Base-by-base conservation (phyloP, 1,284 basidiomycete species). In the Malassezia yamatoensis region DNA sequence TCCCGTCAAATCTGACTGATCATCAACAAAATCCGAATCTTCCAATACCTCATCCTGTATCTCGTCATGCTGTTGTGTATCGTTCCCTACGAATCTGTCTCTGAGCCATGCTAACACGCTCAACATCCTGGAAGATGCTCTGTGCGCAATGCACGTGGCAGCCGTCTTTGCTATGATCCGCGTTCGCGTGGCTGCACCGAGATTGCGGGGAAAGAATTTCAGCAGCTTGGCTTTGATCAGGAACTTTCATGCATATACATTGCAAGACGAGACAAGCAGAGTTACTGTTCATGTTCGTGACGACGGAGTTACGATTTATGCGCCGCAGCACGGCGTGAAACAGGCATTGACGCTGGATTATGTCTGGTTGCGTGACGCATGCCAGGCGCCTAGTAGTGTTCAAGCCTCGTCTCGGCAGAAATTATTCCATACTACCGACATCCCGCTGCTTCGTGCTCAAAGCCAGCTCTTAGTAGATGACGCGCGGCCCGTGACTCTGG, bases 351-450 rank as follows among this genome's bases (percentile, higher is more conserved):
- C 49, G 13, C 60, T 70, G 36, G 68, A 70, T 53, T 63, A 68
- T 37, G 56, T 76, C 36, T 77, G 70, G 67, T 78, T 85, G 5
- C 78, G 82, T 18, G 83, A 85, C 64, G 76, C 80, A 0, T 84
- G 83, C 62, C 77, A 77, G 36, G 82, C 82, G 60, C 67, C 76
- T 8, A 86, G 53, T 7, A 65, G 84, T 57, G 78, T 88, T 5
- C 84, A 90, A 67, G 81, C 84, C 0, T 80, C 81, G n/a, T 87
- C 85, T 0, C 77, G 76, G 10, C 88, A 90, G 75, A 87, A 87
- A 61, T 78, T 89, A 1, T 84, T 85, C 69, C 77, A 81, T 47
- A 83, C 86, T 0, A 86, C 67, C 32, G 76, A 77, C 55, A 62
- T 78, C 10, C 70, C 76, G 5, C 79, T 81, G 66, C 21, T 33